These are phyloP conservation scores for Termitomyces eurrhizus DNA, from an alignment of 768 basidiomycete species.

Conservation along the genomic window DNA sequence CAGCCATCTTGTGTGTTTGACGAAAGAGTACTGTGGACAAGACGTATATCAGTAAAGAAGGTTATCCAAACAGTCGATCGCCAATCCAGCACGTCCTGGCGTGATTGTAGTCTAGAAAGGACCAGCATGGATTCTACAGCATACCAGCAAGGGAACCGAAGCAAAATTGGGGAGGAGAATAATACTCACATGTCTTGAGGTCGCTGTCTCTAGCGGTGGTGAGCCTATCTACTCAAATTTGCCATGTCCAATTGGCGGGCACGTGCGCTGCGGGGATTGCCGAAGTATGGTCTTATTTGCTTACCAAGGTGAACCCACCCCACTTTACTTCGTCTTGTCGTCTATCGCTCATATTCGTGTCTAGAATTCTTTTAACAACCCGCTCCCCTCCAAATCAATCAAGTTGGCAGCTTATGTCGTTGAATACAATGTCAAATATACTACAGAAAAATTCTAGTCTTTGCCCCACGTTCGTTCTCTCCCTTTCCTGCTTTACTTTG, in stretches of 20 bases:
- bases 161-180: constrained; percentile 6
- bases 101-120: constrained; percentile 9
- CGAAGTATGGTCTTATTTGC: constrained; percentile 11
- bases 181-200: constrained; percentile 36
- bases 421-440: constrained; percentile 66
- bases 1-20: constrained; percentile 62
- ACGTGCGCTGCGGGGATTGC: constrained; percentile 16
- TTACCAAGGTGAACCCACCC: constrained; percentile 13
- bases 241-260: constrained; percentile 4
- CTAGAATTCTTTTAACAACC: constrained; percentile 15
- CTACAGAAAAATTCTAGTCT: constrained; percentile 84
- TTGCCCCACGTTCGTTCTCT: constrained; percentile 78
- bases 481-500: not conserved
- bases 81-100: constrained; percentile 45
- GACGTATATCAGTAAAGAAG: constrained; percentile 22
- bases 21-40: constrained; percentile 15
- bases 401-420: constrained; percentile 89
- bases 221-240: constrained; percentile 22
- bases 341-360: constrained; percentile 1
- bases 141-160: constrained; percentile 5
- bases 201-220: constrained; percentile 35
- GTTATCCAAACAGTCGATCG: constrained; percentile 37
- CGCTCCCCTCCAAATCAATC: constrained; percentile 34
- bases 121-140: not conserved
- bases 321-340: not conserved